Evolutionary conservation across 305 asterid genomes (phyloP).

Genomic region (Fraxinus greggii): DNA sequence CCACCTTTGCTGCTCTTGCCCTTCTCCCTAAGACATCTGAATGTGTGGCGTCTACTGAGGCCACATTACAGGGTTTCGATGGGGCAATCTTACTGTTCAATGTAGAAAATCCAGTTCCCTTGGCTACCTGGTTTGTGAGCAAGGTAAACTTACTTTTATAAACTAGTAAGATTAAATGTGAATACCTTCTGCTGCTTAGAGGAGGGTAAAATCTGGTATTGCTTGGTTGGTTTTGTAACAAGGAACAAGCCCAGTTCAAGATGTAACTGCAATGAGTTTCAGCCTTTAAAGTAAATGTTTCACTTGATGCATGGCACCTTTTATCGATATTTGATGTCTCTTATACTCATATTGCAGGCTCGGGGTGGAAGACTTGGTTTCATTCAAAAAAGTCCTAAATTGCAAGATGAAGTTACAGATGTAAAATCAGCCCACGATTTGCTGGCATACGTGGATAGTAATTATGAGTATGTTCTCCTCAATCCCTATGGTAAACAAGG

Average conservation of each 20-base stretch:
- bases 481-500: constrained; percentile 46
- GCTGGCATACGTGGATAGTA: constrained; percentile 56
- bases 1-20: constrained; percentile 76
- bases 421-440: constrained; percentile 33
- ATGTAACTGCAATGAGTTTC: neutral
- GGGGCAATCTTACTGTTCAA: constrained; percentile 67
- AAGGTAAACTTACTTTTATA: constrained; percentile 46
- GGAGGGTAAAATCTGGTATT: neutral
- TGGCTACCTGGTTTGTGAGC: constrained; percentile 70
- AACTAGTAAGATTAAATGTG: neutral
- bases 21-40: constrained; percentile 36
- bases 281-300: neutral
- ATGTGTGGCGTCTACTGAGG: constrained; percentile 27
- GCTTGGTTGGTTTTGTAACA: neutral
- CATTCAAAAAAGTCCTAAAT: constrained; percentile 34
- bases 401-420: constrained; percentile 32
- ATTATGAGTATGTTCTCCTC: constrained; percentile 67
- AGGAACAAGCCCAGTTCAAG: constrained; percentile 5
- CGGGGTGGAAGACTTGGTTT: constrained; percentile 64
- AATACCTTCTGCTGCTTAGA: neutral
- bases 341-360: constrained; percentile 47
- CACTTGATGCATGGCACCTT: constrained; percentile 7
- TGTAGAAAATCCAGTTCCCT: constrained; percentile 65
- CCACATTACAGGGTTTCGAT: constrained; percentile 34
- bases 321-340: neutral